phyloP scores from a whole-genome alignment of 78 protist genomes.

The Cavenderia fasciculata region DNA sequence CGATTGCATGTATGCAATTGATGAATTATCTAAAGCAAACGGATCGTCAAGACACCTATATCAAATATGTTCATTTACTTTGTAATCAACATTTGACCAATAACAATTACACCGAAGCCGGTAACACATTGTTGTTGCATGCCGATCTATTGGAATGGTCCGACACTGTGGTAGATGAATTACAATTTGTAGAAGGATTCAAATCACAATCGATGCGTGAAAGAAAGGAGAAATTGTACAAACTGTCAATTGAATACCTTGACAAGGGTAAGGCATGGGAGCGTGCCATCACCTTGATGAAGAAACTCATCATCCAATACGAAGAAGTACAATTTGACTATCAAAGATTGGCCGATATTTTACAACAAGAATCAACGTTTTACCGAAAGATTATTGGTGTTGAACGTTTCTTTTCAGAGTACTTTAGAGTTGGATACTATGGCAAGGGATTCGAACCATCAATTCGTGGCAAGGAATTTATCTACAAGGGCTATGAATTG shows the following conservation, averaged over 20 bases:
- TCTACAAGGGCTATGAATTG: conserved; percentile 80
- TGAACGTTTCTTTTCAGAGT: conserved; percentile 81
- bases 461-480: conserved; percentile 78
- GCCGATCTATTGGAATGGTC: conserved; percentile 80
- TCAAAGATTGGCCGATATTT: conserved; percentile 44
- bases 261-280: conserved; percentile 90
- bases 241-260: conserved; percentile 59
- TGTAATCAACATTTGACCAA: conserved; percentile 74
- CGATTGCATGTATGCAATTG: conserved; percentile 75
- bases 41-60: conserved; percentile 81
- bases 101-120: conserved; percentile 81
- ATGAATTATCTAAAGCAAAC: conserved; percentile 80
- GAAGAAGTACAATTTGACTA: conserved; percentile 74
- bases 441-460: conserved; percentile 81
- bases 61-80: conserved; percentile 78
- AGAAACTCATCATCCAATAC: conserved; percentile 54
- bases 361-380: conserved; percentile 74
- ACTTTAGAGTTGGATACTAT: conserved; percentile 87
- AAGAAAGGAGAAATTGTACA: conserved; percentile 55
- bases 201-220: conserved; percentile 27
- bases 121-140: conserved; percentile 69
- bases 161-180: conserved; percentile 5
- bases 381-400: conserved; percentile 70
- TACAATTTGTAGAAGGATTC: neutral
- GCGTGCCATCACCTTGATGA: conserved; percentile 50